Evolutionary conservation across 768 basidiomycete genomes (phyloP), one percentile per base, ranked within the genome.

Genomic region (Tulasnella sp.): DNA sequence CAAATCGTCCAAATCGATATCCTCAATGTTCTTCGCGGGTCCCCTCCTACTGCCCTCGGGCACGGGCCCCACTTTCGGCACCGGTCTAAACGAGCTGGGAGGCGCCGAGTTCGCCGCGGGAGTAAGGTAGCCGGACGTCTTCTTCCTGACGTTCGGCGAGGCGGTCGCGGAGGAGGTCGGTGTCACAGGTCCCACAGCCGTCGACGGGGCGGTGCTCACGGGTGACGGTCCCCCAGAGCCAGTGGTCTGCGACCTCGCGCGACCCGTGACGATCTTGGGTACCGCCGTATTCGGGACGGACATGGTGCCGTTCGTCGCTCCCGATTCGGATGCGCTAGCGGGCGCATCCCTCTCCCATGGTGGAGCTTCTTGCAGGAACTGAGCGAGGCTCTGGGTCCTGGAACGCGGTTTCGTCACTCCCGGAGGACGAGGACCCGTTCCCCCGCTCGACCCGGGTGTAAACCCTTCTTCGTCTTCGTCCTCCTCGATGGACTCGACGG

Each of bases 1-100:
- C 29, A 91, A 78, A 72, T 90, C 90, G 77, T 93, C 91, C 74
- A 92, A 76, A 78, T 92, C 88, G 74, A 91, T 75, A 1, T 89
- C 90, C 77, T 91, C 91, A 40, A 85, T 82, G 75, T 87, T 86
- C 44, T 81, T 83, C 72, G 83, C 85, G 44, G 85, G 77, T 75
- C 81, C 85, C 39, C 86, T 84, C 35, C 63, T 64, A 32, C 63
- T 36, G 14, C 62, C 63, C 12, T 64, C 63, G 6, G 63, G 63
- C 14, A 64, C 37, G n/a, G 63, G 63, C 8, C 63, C 63, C 7
- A 64, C 63, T 39, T 64, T 64, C 19, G 63, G 63, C 32, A 39
- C 37, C 19, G 34, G 16, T 64, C 63, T 35, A 32, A 68, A 68
- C 34, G 67, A 37, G 19, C 67, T 68, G n/a, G 67, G 67, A 16